Evolutionary conservation across 495 filamentous ascomycete genomes (phyloP), one percentile per base, ranked within the genome.

Genomic region (Aspergillus campestris): DNA sequence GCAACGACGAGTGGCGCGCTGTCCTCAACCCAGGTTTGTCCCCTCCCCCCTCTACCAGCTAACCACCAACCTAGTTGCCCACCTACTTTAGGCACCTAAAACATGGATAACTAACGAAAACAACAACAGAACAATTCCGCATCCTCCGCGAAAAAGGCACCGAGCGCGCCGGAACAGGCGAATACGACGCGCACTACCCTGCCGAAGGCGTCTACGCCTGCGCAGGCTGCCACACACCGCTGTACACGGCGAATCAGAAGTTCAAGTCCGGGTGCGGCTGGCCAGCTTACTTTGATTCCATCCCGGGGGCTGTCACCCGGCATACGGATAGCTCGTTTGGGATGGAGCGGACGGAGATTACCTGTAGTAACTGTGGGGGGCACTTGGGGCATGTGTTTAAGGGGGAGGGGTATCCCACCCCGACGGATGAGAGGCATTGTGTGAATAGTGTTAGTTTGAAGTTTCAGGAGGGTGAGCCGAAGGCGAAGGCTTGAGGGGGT

Each of bases 311-410:
- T 1, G 88, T 98, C 32, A 85, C 72, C 28, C 69, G 89, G 44
- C 81, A 89, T 58, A 78, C 78, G 47, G 92, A 98, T 62, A 70
- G 63, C 42, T 69, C 79, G 0, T 78, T 86, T 44, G 92, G 92
- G 28, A 94, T 95, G 87, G 61, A 73, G 53, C 72, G 92, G 45
- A 95, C 80, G 37, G 92, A 98, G 74, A 97, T 98, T 58, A 81
- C 89, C 35, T 98, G 92, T 68, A 75, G 73, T 43, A 92, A 90
- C 65, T 98, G 92, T 56, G 92, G 92, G 5, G 92, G 92, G 3
- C 92, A 98, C 72, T 64, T 98, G 42, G 92, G 92, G 18, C 92
- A 98, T 73, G 89, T 97, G 31, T 98, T 98, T 59, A 94, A 95
- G 73, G 92, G 92, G 7, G 92, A 98, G 65, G 88, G 89, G 33